Conservation (phyloP, 2,329 filamentous ascomycete species). For the Aspergillus quadricinctus region DNA sequence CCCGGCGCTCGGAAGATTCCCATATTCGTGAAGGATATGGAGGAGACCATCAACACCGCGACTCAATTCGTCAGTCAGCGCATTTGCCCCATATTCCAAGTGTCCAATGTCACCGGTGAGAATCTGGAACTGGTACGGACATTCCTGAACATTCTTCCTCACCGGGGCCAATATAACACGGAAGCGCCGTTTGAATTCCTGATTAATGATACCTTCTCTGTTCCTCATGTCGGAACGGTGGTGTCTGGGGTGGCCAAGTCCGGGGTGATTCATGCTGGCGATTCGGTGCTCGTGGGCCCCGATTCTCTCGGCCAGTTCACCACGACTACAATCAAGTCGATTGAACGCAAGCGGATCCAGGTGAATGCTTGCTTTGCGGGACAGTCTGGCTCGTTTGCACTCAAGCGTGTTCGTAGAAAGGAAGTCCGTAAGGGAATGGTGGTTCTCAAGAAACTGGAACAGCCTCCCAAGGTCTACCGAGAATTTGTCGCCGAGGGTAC, state of each 20-base stretch:
- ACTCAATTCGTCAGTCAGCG: conserved; percentile 92
- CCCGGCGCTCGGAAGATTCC: conserved; percentile 93
- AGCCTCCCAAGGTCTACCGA: conserved; percentile 66
- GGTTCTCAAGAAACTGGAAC: conserved; percentile 77
- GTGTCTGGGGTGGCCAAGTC: conserved; percentile 90
- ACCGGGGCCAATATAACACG: conserved; percentile 87
- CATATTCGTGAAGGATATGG: conserved; percentile 85
- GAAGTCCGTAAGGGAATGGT: conserved; percentile 99
- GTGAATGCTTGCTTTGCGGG: conserved; percentile 86
- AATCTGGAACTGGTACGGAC: conserved; percentile 84
- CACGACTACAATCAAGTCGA: conserved; percentile 80
- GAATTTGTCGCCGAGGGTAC: conserved; percentile 75
- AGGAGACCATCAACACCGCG: conserved; percentile 91
- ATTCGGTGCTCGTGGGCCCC: conserved; percentile 81
- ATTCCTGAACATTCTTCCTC: conserved; percentile 91
- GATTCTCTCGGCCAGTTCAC: conserved; percentile 88
- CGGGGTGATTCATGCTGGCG: conserved; percentile 84
- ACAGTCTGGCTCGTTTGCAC: conserved; percentile 85
- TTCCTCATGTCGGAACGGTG: conserved; percentile 93
- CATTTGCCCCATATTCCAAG: conserved; percentile 95
- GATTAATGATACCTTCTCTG: conserved; percentile 96
- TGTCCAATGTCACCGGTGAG: conserved; percentile 94
- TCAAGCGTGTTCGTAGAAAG: conserved; percentile 81
- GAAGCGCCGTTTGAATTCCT: conserved; percentile 90
- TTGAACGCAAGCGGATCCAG: conserved; percentile 87